Base-by-base conservation (phyloP, 345 rosid genomes). In the Iberis pinnata region DNA sequence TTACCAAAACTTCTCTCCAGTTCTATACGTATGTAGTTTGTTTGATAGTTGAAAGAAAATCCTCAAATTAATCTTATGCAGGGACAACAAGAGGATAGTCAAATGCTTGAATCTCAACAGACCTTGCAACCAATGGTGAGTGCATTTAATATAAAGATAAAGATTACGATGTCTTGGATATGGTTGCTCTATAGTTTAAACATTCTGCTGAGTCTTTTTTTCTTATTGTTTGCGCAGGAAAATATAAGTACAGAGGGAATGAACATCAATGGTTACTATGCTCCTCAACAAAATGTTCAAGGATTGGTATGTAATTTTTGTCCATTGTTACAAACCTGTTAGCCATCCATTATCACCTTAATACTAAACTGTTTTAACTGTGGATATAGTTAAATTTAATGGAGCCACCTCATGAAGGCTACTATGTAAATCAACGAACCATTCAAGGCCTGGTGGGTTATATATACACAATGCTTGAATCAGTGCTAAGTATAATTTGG, bases 331-430 rank as follows among this genome's bases (percentile, higher is more conserved):
- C 39, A 22, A 45, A 29, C 22, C 12, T 24, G 7, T 53, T 42
- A 11, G 4, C 14, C 31, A 61, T 42, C 8, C 39, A 47, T 9
- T 9, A 8, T 9, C 11, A 32, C 37, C 26, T 0, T 32, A 14
- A 36, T 26, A 7, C 38, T 47, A 47, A 73, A 26, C 29, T 46
- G 29, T 58, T 18, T 22, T 55, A 31, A 70, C 56, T 65, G 40
- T 64, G 73, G 72, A 74, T 77, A 32, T 78, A 72, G 65, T 61
- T 80, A 64, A 80, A 80, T 44, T 68, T 77, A 61, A 77, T 80
- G 86, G 86, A 80, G 68, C 86, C 82, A 22, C 82, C 86, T 63
- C 82, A 77, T 32, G 86, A 80, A 53, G 82, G 70, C 52, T 80
- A 73, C 74, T 77, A 67, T 70, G 82, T 77, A 39, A 71, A 73